Percentiles rank a stretch among this genome's conserved stretches.
Evolutionary conservation across 1,139 yeast genomes (phyloP).

Genomic region (Zhuliangozyma parablackwelliae): DNA sequence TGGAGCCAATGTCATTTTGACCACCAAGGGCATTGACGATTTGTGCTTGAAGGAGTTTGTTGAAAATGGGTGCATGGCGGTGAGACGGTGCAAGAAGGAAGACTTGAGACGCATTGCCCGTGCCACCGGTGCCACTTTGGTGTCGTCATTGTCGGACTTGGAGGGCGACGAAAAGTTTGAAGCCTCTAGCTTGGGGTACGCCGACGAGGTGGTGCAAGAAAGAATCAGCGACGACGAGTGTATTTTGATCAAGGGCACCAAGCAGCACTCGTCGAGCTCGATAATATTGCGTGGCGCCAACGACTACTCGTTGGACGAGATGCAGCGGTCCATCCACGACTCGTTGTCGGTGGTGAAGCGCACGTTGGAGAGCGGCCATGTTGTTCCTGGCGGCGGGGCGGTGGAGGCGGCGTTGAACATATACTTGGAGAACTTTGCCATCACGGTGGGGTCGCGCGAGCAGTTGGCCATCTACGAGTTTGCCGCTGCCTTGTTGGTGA

Average conservation of each 20-base stretch:
- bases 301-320: conserved; percentile 93
- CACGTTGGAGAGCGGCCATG: conserved; percentile 88
- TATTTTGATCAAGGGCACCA: conserved; percentile 88
- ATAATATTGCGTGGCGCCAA: conserved; percentile 94
- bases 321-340: conserved; percentile 96
- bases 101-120: conserved; percentile 95
- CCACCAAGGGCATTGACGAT: conserved; percentile 98
- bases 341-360: conserved; percentile 93
- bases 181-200: conserved; percentile 76
- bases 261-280: conserved; percentile 88
- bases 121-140: conserved; percentile 94
- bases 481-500: conserved; percentile 82
- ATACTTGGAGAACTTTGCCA: conserved; percentile 93
- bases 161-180: conserved; percentile 99
- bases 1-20: conserved; percentile 94
- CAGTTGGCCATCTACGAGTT: conserved; percentile 98
- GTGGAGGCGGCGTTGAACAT: conserved; percentile 95
- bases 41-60: conserved; percentile 92
- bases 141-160: conserved; percentile 82
- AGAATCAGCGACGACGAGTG: conserved; percentile 96
- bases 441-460: conserved; percentile 96
- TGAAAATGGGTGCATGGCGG: conserved; percentile 96
- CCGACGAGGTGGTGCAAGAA: conserved; percentile 90
- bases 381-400: conserved; percentile 99
- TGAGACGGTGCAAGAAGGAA: conserved; percentile 95